Percentiles rank a stretch among this genome's conserved stretches.
Evolutionary conservation across 208 protist genomes (phyloP).

Genomic region (Chromosphaera perkinsii): DNA sequence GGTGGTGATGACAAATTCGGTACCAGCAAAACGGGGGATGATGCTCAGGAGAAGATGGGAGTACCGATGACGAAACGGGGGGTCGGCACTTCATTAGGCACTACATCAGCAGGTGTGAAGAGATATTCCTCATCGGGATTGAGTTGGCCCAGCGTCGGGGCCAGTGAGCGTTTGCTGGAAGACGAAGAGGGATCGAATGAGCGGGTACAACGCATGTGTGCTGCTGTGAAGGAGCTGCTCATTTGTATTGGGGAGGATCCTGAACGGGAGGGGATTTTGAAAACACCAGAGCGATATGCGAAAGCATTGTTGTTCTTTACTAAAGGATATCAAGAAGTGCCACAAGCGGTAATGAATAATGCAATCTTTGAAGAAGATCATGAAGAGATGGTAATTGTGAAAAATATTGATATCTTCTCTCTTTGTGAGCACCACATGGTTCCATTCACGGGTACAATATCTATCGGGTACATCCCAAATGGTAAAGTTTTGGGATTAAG

Average conservation of each 20-base stretch:
- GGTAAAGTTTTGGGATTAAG: constrained; percentile 69
- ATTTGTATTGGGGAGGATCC: constrained; percentile 59
- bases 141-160: no score
- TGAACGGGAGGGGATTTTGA: constrained; percentile 54
- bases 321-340: constrained; percentile 57
- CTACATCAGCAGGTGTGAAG: no score
- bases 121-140: no score
- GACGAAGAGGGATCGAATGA: not conserved
- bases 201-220: constrained; percentile 27
- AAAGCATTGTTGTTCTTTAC: constrained; percentile 74
- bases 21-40: no score
- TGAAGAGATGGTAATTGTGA: constrained; percentile 72
- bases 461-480: constrained; percentile 75
- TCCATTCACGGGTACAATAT: constrained; percentile 66
- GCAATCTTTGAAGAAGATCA: constrained; percentile 67
- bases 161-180: no score
- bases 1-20: no score
- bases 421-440: constrained; percentile 81
- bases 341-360: constrained; percentile 48
- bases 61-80: no score
- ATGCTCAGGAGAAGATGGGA: no score
- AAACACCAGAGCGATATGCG: constrained; percentile 64
- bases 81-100: no score
- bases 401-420: constrained; percentile 74
- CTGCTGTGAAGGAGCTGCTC: constrained; percentile 44